Percentiles rank a stretch among this genome's conserved stretches.
Conservation (phyloP, 495 filamentous ascomycete species). For the Trichoderma orchidacearum region DNA sequence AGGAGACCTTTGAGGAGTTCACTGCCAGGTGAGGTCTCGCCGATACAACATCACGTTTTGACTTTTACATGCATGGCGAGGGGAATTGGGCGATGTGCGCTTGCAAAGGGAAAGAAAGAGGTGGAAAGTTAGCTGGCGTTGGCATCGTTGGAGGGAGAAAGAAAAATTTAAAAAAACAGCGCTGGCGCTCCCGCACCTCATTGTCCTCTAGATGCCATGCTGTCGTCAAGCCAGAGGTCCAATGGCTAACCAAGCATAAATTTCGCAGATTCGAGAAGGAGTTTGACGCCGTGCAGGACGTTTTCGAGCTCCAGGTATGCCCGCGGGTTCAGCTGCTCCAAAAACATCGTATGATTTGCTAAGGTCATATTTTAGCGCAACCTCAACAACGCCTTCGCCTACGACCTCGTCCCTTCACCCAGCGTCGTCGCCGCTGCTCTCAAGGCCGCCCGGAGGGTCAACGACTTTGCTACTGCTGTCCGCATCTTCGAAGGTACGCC, state of each 20-base stretch:
- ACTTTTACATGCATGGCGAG: not conserved
- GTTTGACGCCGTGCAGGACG: constrained; percentile 93
- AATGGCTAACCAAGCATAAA: constrained; percentile 17
- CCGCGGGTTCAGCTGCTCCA: not conserved
- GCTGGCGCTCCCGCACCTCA: not conserved
- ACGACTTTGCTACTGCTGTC: constrained; percentile 97
- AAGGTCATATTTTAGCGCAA: constrained; percentile 54
- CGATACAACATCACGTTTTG: not conserved
- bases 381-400: constrained; percentile 99
- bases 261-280: constrained; percentile 88
- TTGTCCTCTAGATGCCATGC: not conserved
- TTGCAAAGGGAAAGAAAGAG: not conserved
- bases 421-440: constrained; percentile 86
- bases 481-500: constrained; percentile 88
- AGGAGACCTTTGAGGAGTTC: constrained; percentile 99
- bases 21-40: constrained; percentile 69
- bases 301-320: constrained; percentile 97
- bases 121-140: constrained; percentile 7
- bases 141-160: not conserved
- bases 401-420: constrained; percentile 95
- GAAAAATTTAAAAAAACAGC: not conserved
- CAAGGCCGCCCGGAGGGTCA: constrained; percentile 83
- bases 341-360: not conserved
- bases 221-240: not conserved
- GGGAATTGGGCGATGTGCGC: not conserved